Conservation (phyloP, 345 rosid species). For the Xanthoceras sorbifolium region DNA sequence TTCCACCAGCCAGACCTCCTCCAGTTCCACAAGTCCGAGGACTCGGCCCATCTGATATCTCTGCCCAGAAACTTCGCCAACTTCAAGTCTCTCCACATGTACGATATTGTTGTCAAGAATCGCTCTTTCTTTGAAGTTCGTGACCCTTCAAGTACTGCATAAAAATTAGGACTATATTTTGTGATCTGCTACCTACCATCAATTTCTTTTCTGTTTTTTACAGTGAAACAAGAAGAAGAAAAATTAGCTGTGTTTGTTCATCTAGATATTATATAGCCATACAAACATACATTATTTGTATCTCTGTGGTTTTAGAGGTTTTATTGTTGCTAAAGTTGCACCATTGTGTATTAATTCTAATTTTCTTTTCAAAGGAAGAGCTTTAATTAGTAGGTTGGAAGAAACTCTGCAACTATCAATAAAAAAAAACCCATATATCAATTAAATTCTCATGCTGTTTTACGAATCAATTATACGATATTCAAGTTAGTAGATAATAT, state of each 20-base stretch:
- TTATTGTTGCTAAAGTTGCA: constrained; percentile 10
- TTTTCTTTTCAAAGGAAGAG: not conserved
- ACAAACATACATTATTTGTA: not conserved
- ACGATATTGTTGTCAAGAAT: constrained; percentile 70
- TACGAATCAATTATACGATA: no score
- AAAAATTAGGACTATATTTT: not conserved
- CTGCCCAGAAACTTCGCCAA: constrained; percentile 45
- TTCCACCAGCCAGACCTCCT: constrained; percentile 40
- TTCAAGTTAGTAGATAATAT: no score
- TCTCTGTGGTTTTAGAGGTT: not conserved
- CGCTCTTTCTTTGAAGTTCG: constrained; percentile 64
- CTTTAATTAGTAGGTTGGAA: not conserved
- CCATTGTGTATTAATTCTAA: not conserved
- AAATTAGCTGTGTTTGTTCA: not conserved
- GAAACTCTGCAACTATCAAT: not conserved
- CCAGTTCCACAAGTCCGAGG: constrained; percentile 61
- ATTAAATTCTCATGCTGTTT: not conserved
- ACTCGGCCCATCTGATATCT: constrained; percentile 54
- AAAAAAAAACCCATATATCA: no score
- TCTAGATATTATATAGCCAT: not conserved
- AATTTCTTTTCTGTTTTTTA: no score
- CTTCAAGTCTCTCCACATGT: constrained; percentile 53
- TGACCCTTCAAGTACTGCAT: constrained; percentile 18
- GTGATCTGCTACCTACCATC: not conserved
- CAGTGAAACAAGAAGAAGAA: not conserved